Evolutionary conservation across 192 early-diverging fungal species (phyloP).

Genomic region (Allomyces javanicus): DNA sequence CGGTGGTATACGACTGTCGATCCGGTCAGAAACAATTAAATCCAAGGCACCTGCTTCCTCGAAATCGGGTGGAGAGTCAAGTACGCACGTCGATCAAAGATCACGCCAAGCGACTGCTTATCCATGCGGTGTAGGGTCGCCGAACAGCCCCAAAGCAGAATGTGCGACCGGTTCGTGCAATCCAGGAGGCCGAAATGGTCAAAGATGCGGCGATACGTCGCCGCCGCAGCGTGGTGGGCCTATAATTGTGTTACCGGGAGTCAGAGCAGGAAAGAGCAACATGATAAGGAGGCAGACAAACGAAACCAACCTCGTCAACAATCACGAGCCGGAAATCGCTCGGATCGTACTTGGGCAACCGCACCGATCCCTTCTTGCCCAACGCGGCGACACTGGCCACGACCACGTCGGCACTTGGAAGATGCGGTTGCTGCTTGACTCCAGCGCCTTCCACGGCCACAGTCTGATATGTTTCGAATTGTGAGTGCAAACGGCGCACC

Average conservation of each 20-base stretch:
- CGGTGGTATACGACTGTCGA: constrained; percentile 18
- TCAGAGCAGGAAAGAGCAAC: neutral
- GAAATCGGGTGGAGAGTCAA: too few species aligned
- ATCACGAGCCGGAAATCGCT: constrained; percentile 63
- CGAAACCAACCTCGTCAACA: constrained; percentile 45
- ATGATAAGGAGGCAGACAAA: neutral
- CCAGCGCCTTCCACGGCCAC: constrained; percentile 38
- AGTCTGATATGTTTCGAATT: neutral
- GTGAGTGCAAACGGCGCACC: neutral
- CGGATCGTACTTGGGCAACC: constrained; percentile 50
- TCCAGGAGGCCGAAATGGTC: constrained; percentile 38
- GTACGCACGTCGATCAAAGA: constrained; percentile 61
- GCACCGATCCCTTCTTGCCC: constrained; percentile 21
- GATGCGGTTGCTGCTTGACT: constrained; percentile 32
- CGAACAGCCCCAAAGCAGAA: constrained; percentile 82
- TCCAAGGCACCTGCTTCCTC: too few species aligned
- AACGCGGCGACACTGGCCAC: constrained; percentile 60
- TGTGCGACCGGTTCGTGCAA: constrained; percentile 13
- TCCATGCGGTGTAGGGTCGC: constrained; percentile 77
- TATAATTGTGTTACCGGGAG: constrained; percentile 4
- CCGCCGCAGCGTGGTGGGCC: constrained; percentile 77
- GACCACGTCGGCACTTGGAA: constrained; percentile 41
- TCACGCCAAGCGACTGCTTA: constrained; percentile 33
- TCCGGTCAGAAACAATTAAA: too few species aligned
- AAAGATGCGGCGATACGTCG: constrained; percentile 51